Base-by-base conservation (phyloP, 768 basidiomycete genomes). In the Xanthoconium stramineum region DNA sequence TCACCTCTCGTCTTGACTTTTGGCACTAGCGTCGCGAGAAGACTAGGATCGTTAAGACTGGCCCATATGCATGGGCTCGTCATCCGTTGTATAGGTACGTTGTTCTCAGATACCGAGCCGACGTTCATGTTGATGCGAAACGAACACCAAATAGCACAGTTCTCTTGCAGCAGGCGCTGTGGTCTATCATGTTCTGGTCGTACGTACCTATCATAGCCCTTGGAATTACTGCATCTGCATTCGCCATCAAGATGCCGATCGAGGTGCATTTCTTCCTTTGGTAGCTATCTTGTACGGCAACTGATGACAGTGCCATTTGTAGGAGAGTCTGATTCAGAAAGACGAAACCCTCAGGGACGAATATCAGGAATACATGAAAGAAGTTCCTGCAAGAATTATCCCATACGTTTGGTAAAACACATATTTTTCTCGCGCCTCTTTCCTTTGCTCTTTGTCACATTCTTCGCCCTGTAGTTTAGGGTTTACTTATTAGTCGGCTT, bases 11-110 rank as follows among this genome's bases (percentile, higher is more conserved):
- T 33, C 3, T 53, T 59, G 35, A 67, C 38, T 10, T 17, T 60
- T 29, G 20, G 19, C 3, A 9, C 24, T 2, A 70, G 67, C 59
- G 61, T 47, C 60, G 70, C 33, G 71, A 74, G 49, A 71, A 69
- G 35, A 39, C 65, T 12, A 65, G 61, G 47, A 17, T 75, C 36
- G 68, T 74, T 47, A 59, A 65, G 35, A 68, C 61, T 0, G 74
- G 74, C 10, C 72, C 71, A 0, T 74, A 74, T 55, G 63, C 62
- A 28, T 65, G 68, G 52, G 64, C 74, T 48, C 72, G 72, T 39
- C 74, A 74, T 42, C 74, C 74, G 1, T 36, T 53, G 3, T 74
- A 72, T 46, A 62, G 56, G 72, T 64, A 40, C 32, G 70, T 52
- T 8, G 7, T 46, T 42, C 36, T 32, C 28, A 7, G 36, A 17